phyloP scores from a whole-genome alignment of 1,284 basidiomycete species.

The Papiliotrema nemorosa region DNA sequence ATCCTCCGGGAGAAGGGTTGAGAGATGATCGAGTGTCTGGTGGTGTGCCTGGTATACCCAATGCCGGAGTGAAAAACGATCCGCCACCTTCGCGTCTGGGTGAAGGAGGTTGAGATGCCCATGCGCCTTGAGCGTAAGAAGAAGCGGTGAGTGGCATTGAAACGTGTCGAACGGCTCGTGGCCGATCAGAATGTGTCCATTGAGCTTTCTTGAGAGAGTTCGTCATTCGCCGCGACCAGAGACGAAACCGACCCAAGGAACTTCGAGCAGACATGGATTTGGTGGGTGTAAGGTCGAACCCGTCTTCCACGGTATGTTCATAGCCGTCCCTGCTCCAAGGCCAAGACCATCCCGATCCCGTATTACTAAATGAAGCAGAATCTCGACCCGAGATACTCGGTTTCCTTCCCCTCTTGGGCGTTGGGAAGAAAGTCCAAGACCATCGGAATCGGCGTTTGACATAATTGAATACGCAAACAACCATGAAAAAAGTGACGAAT shows the following conservation, averaged over 20 bases:
- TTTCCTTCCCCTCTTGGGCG: conserved; percentile 18
- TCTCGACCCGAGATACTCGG: conserved; percentile 15
- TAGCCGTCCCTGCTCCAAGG: conserved; percentile 6
- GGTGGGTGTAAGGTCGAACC: conserved; percentile 4
- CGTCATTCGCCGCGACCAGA: conserved; percentile 20
- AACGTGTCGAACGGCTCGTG: conserved; percentile 1
- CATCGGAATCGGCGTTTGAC: conserved; percentile 14
- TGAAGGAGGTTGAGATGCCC: conserved; percentile 3
- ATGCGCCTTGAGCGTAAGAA: not conserved
- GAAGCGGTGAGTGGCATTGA: conserved; percentile 9
- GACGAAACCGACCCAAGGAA: conserved; percentile 14
- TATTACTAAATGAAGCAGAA: not conserved
- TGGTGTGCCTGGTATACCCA: not conserved
- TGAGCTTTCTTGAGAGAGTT: conserved; percentile 10
- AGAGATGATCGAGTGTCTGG: not conserved
- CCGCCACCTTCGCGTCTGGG: not conserved
- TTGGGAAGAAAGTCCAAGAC: conserved; percentile 1
- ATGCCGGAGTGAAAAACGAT: conserved; percentile 6
- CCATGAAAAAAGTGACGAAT: conserved; percentile 24
- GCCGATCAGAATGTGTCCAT: not conserved
- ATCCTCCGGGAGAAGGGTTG: not conserved
- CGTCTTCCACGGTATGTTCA: conserved; percentile 18
- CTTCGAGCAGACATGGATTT: conserved; percentile 4
- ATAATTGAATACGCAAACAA: conserved; percentile 20
- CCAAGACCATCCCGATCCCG: conserved; percentile 1